A percentile compares a stretch with the other conserved stretches of the same genome.
phyloP scores from a whole-genome alignment of 345 rosid species.

The Dimocarpus longan region DNA sequence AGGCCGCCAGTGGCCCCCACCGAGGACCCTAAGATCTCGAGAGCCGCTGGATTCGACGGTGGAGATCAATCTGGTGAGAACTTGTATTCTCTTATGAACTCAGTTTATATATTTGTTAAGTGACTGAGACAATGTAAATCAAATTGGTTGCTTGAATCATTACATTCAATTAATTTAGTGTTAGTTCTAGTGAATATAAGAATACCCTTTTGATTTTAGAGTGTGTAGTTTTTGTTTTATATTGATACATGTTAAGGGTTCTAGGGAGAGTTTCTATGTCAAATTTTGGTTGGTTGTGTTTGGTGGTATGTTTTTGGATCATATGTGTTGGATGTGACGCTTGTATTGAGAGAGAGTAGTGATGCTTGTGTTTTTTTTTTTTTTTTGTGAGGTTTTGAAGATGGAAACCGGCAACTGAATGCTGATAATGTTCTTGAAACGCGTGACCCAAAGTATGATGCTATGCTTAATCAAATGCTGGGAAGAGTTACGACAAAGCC shows the following conservation, averaged over 20 bases:
- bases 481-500: slow-evolving; percentile 82
- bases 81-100: background rate
- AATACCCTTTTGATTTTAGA: background rate
- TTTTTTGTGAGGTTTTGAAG: slow-evolving; percentile 31
- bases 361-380: background rate
- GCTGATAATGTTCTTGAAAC: slow-evolving; percentile 62
- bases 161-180: background rate
- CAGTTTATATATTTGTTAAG: background rate
- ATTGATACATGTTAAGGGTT: background rate
- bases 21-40: slow-evolving; percentile 32
- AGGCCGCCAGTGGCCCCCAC: slow-evolving; percentile 36
- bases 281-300: background rate
- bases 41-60: slow-evolving; percentile 26
- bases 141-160: background rate
- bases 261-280: background rate
- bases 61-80: slow-evolving; percentile 42
- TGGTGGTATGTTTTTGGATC: background rate
- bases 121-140: background rate
- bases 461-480: slow-evolving; percentile 85
- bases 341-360: background rate
- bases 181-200: background rate
- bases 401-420: slow-evolving; percentile 36
- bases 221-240: background rate
- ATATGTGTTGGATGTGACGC: background rate
- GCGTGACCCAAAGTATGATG: slow-evolving; percentile 68